Conservation (phyloP, 2,329 filamentous ascomycete species). For the Pseudogymnoascus sp. region DNA sequence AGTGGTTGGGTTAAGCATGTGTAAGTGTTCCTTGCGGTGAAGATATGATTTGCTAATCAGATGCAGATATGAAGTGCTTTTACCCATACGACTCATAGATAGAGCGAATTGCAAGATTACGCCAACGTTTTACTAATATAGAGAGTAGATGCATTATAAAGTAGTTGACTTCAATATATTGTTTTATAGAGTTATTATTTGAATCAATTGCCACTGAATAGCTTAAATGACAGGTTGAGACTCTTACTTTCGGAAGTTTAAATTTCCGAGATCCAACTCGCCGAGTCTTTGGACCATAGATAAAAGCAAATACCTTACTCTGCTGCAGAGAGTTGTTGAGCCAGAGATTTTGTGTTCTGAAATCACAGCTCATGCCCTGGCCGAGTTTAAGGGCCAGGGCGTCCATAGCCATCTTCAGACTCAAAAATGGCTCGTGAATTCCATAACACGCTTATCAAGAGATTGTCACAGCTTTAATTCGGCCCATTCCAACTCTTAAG, state of each 20-base stretch:
- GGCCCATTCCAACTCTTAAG: too few relatives aligned
- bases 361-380: neutral
- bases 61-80: slow-evolving; percentile 22
- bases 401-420: neutral
- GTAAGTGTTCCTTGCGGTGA: slow-evolving; percentile 27
- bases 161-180: neutral
- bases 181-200: neutral
- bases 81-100: slow-evolving; percentile 25
- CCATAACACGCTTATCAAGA: too few relatives aligned
- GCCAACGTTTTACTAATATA: slow-evolving; percentile 31
- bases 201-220: neutral
- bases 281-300: neutral
- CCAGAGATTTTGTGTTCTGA: neutral
- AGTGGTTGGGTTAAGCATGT: slow-evolving; percentile 49
- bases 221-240: neutral
- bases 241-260: neutral
- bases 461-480: too few relatives aligned
- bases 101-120: slow-evolving; percentile 35
- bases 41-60: slow-evolving; percentile 30
- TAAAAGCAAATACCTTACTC: neutral
- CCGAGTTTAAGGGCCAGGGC: neutral
- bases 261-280: neutral
- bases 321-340: neutral
- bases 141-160: neutral
- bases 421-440: neutral